Base-by-base conservation (phyloP, 257 asterid genomes). In the Capsicum baccatum region DNA sequence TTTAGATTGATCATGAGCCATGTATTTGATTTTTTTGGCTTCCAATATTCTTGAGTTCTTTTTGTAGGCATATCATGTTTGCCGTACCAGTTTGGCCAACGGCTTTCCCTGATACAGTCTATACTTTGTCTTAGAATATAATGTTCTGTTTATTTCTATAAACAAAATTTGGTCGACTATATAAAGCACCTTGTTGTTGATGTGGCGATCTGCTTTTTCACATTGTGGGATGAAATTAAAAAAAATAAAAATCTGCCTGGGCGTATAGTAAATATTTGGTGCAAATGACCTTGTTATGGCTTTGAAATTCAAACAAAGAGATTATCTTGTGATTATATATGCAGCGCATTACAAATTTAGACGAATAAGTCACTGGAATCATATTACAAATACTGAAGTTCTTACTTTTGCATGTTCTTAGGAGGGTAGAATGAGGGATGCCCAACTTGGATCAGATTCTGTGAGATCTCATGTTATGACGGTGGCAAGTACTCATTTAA, bases 381-480 rank as follows among this genome's bases (percentile, higher is more conserved):
- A 52, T 50, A 74, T 71, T 2, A 63, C 6, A 44, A 44, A 44
- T 44, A 44, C 48, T 44, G 12, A 52, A 14, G 64, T 26, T 76
- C 63, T 68, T 52, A 76, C 63, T 21, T 74, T 74, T 74, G 21
- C 47, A 52, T 74, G 21, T 70, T 63, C 87, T 88, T 83, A 83
- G 90, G 91, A 92, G 95, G 83, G 86, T 9, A 89, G 87, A 86
- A 91, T 89, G 93, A 86, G 90, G 90, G 93, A 91, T 52, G 80
- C 80, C 76, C 93, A 90, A 83, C 85, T 37, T 82, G 93, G 88
- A 83, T 57, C 89, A 82, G 95, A 96, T 87, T 92, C 95, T 5
- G 85, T 92, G 83, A 91, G 95, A 85, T 91, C 96, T 86, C 98
- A 93, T 88, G 99, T 97, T 87, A 81, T 87, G 78, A 85, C 85